Conservation (phyloP, 768 basidiomycete species). For the Lepiota brunneoincarnata region DNA sequence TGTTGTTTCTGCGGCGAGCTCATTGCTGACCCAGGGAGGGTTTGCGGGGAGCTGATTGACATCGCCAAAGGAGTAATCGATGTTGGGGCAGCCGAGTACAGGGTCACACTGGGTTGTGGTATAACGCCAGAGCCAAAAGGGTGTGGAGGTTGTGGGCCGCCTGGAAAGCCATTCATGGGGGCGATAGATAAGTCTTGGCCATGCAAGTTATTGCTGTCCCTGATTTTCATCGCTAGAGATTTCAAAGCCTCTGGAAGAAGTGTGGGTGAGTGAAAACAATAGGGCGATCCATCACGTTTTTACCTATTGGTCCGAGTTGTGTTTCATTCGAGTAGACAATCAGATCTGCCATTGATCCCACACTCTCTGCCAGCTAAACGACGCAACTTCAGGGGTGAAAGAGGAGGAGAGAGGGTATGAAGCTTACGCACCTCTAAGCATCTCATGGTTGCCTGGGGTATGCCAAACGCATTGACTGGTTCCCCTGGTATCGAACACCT, state of each 20-base stretch:
- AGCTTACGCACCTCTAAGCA: conserved; percentile 66
- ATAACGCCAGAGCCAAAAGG: neutral
- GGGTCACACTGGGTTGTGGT: conserved; percentile 3
- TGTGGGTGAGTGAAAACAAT: conserved; percentile 4
- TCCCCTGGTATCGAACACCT: conserved; percentile 71
- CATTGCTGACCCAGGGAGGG: conserved; percentile 44
- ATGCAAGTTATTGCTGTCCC: conserved; percentile 28
- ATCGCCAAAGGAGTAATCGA: conserved; percentile 24
- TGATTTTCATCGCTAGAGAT: conserved; percentile 37
- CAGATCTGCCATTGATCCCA: conserved; percentile 75
- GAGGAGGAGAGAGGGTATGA: neutral
- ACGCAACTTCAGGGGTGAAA: conserved; percentile 10
- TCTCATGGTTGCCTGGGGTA: conserved; percentile 86
- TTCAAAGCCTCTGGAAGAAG: conserved; percentile 35
- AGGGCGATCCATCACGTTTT: conserved; percentile 25
- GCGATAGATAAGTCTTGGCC: conserved; percentile 12
- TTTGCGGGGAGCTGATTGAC: conserved; percentile 46
- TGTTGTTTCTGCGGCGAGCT: conserved; percentile 64
- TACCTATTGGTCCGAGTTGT: conserved; percentile 64
- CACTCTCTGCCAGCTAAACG: conserved; percentile 73
- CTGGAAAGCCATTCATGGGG: neutral
- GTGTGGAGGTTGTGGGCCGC: neutral
- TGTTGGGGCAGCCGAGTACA: conserved; percentile 24
- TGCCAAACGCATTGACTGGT: conserved; percentile 86
- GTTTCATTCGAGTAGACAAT: conserved; percentile 60